These are phyloP conservation scores for Carallia pectinifolia DNA, from an alignment of 345 rosid genomes.

Conservation along the genomic window DNA sequence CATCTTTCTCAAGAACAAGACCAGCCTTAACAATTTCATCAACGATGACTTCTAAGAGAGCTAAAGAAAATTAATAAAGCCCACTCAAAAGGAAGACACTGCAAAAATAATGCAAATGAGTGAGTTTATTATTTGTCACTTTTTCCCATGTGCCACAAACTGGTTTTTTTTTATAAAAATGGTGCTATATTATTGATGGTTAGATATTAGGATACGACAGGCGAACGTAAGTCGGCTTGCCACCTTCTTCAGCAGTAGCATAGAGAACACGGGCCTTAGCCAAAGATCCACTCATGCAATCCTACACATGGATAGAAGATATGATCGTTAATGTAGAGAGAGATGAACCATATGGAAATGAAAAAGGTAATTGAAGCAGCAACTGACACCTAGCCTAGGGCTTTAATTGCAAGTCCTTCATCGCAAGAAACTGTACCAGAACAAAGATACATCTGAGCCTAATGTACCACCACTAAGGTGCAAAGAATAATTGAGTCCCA, in stretches of 20 bases:
- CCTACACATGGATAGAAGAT: slow-evolving; percentile 39
- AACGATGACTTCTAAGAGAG: slow-evolving; percentile 61
- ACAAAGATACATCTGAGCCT: no score
- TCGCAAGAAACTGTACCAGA: no score
- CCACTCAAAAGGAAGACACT: neutral
- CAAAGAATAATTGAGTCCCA: neutral
- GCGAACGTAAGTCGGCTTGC: slow-evolving; percentile 60
- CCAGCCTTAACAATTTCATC: slow-evolving; percentile 82
- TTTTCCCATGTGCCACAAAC: slow-evolving; percentile 6
- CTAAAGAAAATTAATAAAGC: slow-evolving; percentile 42
- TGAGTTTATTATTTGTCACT: neutral
- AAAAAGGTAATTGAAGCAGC: neutral
- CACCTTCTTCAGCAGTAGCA: slow-evolving; percentile 72
- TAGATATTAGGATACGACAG: slow-evolving; percentile 63
- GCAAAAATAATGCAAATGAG: neutral
- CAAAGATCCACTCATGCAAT: slow-evolving; percentile 76
- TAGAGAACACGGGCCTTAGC: slow-evolving; percentile 74
- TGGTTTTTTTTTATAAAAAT: neutral
- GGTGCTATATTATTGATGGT: neutral
- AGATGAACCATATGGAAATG: neutral
- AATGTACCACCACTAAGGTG: neutral
- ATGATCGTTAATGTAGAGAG: neutral
- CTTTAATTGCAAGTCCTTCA: no score
- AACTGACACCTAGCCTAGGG: neutral
- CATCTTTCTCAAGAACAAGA: slow-evolving; percentile 81